Percentiles rank a stretch among this genome's conserved stretches.
These are phyloP conservation scores for Bjerkandera adusta DNA, from an alignment of 1,284 basidiomycete species.

Conservation along the genomic window DNA sequence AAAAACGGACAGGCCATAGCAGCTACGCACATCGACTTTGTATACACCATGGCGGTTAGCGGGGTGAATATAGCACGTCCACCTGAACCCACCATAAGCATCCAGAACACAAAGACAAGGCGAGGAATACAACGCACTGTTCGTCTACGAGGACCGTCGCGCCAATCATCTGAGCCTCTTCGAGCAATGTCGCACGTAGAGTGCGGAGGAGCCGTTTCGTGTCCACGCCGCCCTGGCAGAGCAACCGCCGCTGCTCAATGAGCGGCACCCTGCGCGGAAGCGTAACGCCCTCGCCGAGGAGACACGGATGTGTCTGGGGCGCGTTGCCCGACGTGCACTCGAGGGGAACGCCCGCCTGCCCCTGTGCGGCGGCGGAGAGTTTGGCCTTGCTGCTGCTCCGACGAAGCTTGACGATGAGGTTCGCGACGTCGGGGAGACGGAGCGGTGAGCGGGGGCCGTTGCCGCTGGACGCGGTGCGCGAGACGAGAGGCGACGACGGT, in stretches of 20 bases:
- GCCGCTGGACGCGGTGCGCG: slow-evolving; percentile 16
- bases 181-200: slow-evolving; percentile 49
- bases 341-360: slow-evolving; percentile 32
- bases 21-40: slow-evolving; percentile 59
- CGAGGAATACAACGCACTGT: slow-evolving; percentile 52
- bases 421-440: slow-evolving; percentile 42
- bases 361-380: slow-evolving; percentile 2
- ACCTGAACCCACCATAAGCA: slow-evolving; percentile 38
- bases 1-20: background rate
- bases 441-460: slow-evolving; percentile 30
- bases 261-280: slow-evolving; percentile 40
- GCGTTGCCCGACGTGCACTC: slow-evolving; percentile 48
- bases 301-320: slow-evolving; percentile 49
- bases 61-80: slow-evolving; percentile 58
- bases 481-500: slow-evolving; percentile 27
- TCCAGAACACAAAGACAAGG: slow-evolving; percentile 4
- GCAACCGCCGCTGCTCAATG: slow-evolving; percentile 48
- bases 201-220: slow-evolving; percentile 52
- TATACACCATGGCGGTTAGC: slow-evolving; percentile 49
- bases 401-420: slow-evolving; percentile 50
- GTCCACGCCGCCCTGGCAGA: slow-evolving; percentile 66
- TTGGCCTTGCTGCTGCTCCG: slow-evolving; percentile 27
- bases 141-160: slow-evolving; percentile 67
- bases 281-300: slow-evolving; percentile 34
- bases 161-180: slow-evolving; percentile 49